Base-by-base conservation (phyloP, 495 filamentous ascomycete species). In the Glarea lozoyensis region DNA sequence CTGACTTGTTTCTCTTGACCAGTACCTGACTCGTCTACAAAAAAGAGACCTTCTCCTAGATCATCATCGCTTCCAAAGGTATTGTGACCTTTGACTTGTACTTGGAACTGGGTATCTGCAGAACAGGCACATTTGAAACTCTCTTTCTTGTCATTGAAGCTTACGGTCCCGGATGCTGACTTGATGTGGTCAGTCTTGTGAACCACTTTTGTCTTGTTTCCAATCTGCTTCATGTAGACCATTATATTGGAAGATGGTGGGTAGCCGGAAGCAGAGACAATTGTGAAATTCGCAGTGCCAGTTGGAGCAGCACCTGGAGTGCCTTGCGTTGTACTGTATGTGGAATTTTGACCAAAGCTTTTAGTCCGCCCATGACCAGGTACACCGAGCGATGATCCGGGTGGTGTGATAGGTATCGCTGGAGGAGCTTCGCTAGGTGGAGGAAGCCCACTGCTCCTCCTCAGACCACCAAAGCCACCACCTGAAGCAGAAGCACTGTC, bases 181-280 rank as follows among this genome's bases (percentile, higher is more conserved):
- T 95, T 94, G 53, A 70, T 69, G 49, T 79, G 74, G 60, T 94
- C 94, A 13, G 84, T 90, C 66, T 97, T 96, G 65, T 85, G 76
- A 42, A 95, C 70, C 33, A 82, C 73, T 64, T 90, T 94, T 9
- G 69, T 59, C 63, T 88, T 88, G 35, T 72, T 47, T 0, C 69
- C 64, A 18, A 83, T 45, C 40, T 83, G 76, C 53, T 76, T 76
- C 50, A 97, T 63, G 42, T 75, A 65, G 30, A 96, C 78, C 52
- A 88, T 87, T 27, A 97, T 66, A 55, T 95, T 87, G n/a, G 86
- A 69, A 7, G 73, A 75, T 3, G 76, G 58, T 4, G 88, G 84
- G 65, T 77, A 99, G 21, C 86, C 88, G 2, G 72, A 69, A 0
- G 88, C 88, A 3, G 83, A 84, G 24, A 90, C 60, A 32, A 99